Evolutionary conservation across 2,329 filamentous ascomycete species (phyloP).

Genomic region (Hypoxylon sp.): DNA sequence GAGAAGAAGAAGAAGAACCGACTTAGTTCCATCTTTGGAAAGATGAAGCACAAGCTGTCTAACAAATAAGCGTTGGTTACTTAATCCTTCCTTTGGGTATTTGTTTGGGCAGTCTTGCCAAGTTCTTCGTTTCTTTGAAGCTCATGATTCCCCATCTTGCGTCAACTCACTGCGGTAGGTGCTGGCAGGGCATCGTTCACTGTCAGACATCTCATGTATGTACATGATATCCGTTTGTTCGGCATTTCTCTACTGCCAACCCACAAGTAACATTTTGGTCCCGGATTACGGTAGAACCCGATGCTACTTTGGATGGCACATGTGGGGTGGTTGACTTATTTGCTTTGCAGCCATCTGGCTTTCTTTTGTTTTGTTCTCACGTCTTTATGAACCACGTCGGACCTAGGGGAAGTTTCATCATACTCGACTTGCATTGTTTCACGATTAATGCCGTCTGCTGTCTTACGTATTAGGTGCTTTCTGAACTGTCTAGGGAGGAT

Average conservation of each 20-base stretch:
- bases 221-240: conserved; percentile 47
- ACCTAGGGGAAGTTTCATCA: conserved; percentile 10
- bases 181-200: conserved; percentile 42
- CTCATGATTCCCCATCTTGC: conserved; percentile 52
- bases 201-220: conserved; percentile 44
- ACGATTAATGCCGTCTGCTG: conserved; percentile 22
- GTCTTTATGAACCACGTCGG: conserved; percentile 20
- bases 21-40: conserved; percentile 72
- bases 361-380: conserved; percentile 16
- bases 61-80: conserved; percentile 49
- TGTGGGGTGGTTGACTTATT: conserved; percentile 21
- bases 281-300: conserved; percentile 6
- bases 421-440: conserved; percentile 15
- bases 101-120: conserved; percentile 31
- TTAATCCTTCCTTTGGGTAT: conserved; percentile 34
- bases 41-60: conserved; percentile 64
- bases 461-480: conserved; percentile 17
- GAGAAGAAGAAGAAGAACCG: conserved; percentile 78
- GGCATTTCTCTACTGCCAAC: conserved; percentile 29
- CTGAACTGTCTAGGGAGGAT: conserved; percentile 17
- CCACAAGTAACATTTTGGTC: conserved; percentile 14
- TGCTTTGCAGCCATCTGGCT: conserved; percentile 16
- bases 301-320: conserved; percentile 26
- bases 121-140: conserved; percentile 44
- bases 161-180: conserved; percentile 44